Evolutionary conservation across 1,139 yeast species (phyloP).

Genomic region (Blastobotrys apis): DNA sequence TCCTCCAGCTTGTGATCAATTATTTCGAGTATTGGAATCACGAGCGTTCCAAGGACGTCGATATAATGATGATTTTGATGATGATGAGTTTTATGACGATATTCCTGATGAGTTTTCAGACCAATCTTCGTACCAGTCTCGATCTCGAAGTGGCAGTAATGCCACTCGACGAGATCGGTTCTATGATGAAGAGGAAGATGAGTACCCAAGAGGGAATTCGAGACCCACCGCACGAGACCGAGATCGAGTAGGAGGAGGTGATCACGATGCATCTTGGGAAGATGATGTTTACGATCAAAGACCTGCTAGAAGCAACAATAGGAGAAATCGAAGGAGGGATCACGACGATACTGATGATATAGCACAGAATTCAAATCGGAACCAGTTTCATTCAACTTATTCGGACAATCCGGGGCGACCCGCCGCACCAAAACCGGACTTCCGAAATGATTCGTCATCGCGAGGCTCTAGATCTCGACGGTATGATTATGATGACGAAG

Average conservation of each 20-base stretch:
- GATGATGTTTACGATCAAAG: conserved; percentile 79
- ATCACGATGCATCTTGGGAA: conserved; percentile 60
- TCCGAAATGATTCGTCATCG: neutral
- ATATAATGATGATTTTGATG: conserved; percentile 50
- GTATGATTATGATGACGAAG: conserved; percentile 14
- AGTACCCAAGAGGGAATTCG: conserved; percentile 1
- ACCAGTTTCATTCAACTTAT: conserved; percentile 31
- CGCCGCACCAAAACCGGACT: conserved; percentile 49
- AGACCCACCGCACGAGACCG: conserved; percentile 1
- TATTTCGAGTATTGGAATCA: conserved; percentile 80
- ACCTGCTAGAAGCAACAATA: conserved; percentile 22
- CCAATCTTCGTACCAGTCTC: conserved; percentile 17
- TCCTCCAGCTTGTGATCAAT: conserved; percentile 89
- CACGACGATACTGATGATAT: conserved; percentile 32
- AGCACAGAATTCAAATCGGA: conserved; percentile 34
- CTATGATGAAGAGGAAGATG: conserved; percentile 41
- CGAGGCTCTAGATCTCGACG: neutral
- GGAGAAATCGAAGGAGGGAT: conserved; percentile 18
- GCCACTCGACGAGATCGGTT: conserved; percentile 34
- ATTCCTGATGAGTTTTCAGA: conserved; percentile 52
- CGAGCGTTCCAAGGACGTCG: conserved; percentile 69
- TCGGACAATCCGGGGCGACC: conserved; percentile 41
- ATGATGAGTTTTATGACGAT: conserved; percentile 65
- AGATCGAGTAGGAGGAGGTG: neutral
- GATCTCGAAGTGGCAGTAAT: neutral